Evolutionary conservation across 2,329 filamentous ascomycete species (phyloP), one percentile per base, ranked within the genome.

Genomic region (Cercospora nicotianae): DNA sequence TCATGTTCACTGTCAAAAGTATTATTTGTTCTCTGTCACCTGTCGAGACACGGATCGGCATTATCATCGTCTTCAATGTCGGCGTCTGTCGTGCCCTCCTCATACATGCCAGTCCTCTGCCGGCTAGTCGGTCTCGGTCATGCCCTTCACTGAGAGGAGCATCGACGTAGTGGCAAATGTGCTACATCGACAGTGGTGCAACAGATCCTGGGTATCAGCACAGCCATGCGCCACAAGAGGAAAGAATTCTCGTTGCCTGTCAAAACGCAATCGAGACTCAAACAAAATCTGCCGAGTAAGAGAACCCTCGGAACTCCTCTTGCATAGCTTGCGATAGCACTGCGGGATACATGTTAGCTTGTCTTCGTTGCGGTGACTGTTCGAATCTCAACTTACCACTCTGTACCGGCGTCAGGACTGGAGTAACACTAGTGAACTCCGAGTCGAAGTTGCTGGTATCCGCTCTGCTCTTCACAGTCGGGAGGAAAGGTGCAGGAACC

Each of bases 401-500:
- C 82, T 98, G 94, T 65, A 99, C 95, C 62, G 95, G 95, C 31
- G 95, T 99, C 73, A 99, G 86, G 67, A 99, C 95, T 1, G 95
- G 95, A 51, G 95, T 99, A 64, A 99, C 95, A 77, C 94, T 98
- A 1, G 95, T 99, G 79, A 99, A 99, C 79, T 99, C 95, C 58
- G 92, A 93, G 79, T 99, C 95, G 80, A 99, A 99, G 83, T 99
- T 99, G 85, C 94, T 97, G n/a, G 95, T 99, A 83, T 99, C 95
- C 53, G 95, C 97, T 8, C 94, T 87, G 78, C 87, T 96, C 81
- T 91, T 95, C 76, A 99, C 96, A 42, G 88, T 88, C 18, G 95
- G 95, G 80, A 94, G 81, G 83, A 97, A 98, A 0, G 95, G 95
- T 64, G 95, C 91, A 63, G 89, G 87, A 20, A 97, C 89, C 39